Conservation (phyloP, 2,329 filamentous ascomycete genomes). For the Fusarium kyushuense region DNA sequence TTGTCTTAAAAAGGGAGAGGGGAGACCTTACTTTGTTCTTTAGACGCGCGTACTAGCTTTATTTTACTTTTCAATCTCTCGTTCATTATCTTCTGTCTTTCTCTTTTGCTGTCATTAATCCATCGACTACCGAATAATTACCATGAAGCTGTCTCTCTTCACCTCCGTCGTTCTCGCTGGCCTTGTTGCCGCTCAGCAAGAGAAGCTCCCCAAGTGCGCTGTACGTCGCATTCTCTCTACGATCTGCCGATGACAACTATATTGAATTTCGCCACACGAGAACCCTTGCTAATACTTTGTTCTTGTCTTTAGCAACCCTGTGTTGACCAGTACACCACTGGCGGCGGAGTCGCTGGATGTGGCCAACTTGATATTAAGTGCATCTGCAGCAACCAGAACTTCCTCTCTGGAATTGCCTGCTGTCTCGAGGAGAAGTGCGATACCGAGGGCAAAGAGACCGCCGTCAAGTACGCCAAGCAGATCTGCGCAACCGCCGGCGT, state of each 20-base stretch:
- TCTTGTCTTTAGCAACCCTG: slow-evolving; percentile 49
- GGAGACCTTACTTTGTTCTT: background rate
- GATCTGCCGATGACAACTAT: background rate
- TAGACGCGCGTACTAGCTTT: slow-evolving; percentile 13
- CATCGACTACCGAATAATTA: slow-evolving; percentile 21
- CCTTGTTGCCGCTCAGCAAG: slow-evolving; percentile 52
- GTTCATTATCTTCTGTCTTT: background rate
- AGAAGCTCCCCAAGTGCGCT: slow-evolving; percentile 54
- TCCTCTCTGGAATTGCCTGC: slow-evolving; percentile 58
- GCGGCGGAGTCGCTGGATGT: slow-evolving; percentile 55
- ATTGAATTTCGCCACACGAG: background rate
- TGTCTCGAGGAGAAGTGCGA: slow-evolving; percentile 55
- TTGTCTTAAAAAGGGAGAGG: slow-evolving; percentile 20
- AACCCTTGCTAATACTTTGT: slow-evolving; percentile 13
- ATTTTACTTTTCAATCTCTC: background rate
- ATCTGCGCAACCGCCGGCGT: slow-evolving; percentile 56
- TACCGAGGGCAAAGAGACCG: slow-evolving; percentile 49
- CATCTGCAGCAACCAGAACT: slow-evolving; percentile 57
- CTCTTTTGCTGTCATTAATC: background rate
- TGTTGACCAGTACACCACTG: slow-evolving; percentile 51
- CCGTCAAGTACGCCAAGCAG: slow-evolving; percentile 54
- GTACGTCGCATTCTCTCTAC: slow-evolving; percentile 48
- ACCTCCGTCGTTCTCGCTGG: slow-evolving; percentile 49
- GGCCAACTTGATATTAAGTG: slow-evolving; percentile 55
- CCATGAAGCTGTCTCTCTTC: slow-evolving; percentile 54